phyloP scores from a whole-genome alignment of 257 asterid genomes.

The Hygrophila difformis region DNA sequence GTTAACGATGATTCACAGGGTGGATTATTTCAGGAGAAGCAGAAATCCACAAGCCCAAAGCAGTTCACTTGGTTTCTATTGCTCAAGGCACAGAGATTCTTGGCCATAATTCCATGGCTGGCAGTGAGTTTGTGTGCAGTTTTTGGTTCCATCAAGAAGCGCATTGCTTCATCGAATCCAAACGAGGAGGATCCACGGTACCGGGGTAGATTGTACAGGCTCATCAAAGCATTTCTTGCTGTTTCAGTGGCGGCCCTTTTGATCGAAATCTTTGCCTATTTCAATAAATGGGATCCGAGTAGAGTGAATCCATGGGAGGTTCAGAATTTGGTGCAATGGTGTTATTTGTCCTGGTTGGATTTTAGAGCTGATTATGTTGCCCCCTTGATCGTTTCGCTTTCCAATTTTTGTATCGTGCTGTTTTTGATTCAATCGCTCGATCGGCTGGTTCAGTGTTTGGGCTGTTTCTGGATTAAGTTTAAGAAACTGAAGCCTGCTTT shows the following conservation, averaged over 20 bases:
- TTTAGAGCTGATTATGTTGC: conserved; percentile 63
- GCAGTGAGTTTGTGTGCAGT: conserved; percentile 24
- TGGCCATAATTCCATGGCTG: conserved; percentile 56
- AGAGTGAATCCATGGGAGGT: conserved; percentile 59
- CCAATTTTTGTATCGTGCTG: conserved; percentile 33
- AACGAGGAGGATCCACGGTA: conserved; percentile 57
- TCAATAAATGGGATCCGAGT: conserved; percentile 59
- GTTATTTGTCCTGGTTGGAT: conserved; percentile 59
- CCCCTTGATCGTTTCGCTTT: conserved; percentile 41
- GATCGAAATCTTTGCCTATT: conserved; percentile 55
- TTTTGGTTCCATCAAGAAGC: conserved; percentile 46
- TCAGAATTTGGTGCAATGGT: conserved; percentile 45
- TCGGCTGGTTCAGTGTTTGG: conserved; percentile 22
- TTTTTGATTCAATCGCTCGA: conserved; percentile 28
- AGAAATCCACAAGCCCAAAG: conserved; percentile 52
- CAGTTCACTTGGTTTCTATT: conserved; percentile 56
- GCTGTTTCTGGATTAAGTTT: conserved; percentile 26
- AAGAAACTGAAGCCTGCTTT: conserved; percentile 15
- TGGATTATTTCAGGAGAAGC: conserved; percentile 44
- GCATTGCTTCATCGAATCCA: conserved; percentile 50
- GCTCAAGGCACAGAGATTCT: conserved; percentile 50
- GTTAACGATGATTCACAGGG: conserved; percentile 17
- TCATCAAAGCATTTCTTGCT: conserved; percentile 57
- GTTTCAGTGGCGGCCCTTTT: conserved; percentile 49
- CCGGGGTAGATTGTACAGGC: conserved; percentile 60